Base-by-base conservation (phyloP, 192 early-diverging fungal species). In the Backusella mclennaniae region DNA sequence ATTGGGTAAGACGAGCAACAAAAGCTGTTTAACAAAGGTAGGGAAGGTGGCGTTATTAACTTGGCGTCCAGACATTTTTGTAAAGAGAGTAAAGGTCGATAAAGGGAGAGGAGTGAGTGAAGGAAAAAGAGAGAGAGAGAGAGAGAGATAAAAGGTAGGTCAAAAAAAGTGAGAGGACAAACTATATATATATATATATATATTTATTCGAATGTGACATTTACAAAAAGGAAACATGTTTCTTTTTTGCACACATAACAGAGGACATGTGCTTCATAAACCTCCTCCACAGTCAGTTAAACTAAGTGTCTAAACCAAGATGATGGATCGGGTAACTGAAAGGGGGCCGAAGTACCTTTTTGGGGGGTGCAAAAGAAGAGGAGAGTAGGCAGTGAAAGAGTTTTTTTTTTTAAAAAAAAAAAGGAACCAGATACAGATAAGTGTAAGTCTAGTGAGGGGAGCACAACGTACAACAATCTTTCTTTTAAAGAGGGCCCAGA, bases 11-110 rank as follows among this genome's bases (percentile, higher is more conserved):
- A 71, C 70, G 29, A 71, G 70, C 21, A 71, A 49, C 7, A 71
- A 49, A 17, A 71, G 29, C 26, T 71, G 70, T 41, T 49, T 71
- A 29, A 71, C 70, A 71, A 71, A 71, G 23, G 70, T 71, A 49
- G 70, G 70, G 42, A 71, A 23, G 17, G 70, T 71, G 29, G 39
- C 42, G 35, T 71, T 71, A 41, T 46, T 46, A 26, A 63, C 23
- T 63, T 63, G 56, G 26, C 56, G 56, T 63, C 56, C 56, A 63
- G 56, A 63, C 56, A 63, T 63, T 63, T 23, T 63, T 63, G 29
- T 63, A 63, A 63, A 63, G 56, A 63, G 23, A 63, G 56, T 14
- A 63, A 26, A 49, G 46, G 46, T n/a, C 5, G 46, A 49, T 49
- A 49, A 49, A 63, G 56, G 56, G 56, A 63, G 56, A 63, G 56